Base-by-base conservation (phyloP, 139 green algal species). In the Picochlorum sp. region DNA sequence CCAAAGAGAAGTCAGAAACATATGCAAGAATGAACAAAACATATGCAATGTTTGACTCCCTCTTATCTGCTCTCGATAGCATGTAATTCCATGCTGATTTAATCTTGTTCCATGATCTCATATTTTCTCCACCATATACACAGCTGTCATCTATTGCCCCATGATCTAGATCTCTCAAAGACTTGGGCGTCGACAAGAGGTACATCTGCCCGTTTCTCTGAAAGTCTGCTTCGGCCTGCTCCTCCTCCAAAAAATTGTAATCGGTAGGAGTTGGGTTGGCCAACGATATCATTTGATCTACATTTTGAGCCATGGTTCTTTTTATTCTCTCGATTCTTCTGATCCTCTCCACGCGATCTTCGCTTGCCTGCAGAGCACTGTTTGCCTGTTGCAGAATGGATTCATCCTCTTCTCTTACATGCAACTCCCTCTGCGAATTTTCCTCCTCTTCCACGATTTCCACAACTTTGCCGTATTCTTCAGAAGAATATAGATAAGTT, bases 251-350 rank as follows among this genome's bases (percentile, higher is more conserved):
- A 52, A 52, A 52, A 0, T 52, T 52, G 18, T 52, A 52, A 52
- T 52, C 47, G 18, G 47, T 52, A 52, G 9, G 16, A 20, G 47
- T 52, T n/a, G 47, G 47, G 18, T 54, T 26, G 6, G 15, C 0
- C 16, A 20, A 20, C 5, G 47, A 20, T 14, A 20, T 21, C 16
- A 54, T 26, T 54, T 24, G 10, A 9, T 26, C 16, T 54, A 54
- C 7, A 41, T 49, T 56, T 34, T 7, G 32, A n/a, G 18, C 65
- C 15, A 65, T 4, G 1, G 11, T 30, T 18, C 68, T 69, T 72
- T 87, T 88, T 60, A 91, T 77, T 15, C 71, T 64, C 2, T 50
- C 65, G 18, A 90, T 80, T 6, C 84, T 66, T 58, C 51, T 28
- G 5, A 54, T 62, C 8, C 77, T 56, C 15, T 58, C 51, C 23